Evolutionary conservation across 2,329 filamentous ascomycete genomes (phyloP).

Genomic region (Hymenoscyphus occultus): DNA sequence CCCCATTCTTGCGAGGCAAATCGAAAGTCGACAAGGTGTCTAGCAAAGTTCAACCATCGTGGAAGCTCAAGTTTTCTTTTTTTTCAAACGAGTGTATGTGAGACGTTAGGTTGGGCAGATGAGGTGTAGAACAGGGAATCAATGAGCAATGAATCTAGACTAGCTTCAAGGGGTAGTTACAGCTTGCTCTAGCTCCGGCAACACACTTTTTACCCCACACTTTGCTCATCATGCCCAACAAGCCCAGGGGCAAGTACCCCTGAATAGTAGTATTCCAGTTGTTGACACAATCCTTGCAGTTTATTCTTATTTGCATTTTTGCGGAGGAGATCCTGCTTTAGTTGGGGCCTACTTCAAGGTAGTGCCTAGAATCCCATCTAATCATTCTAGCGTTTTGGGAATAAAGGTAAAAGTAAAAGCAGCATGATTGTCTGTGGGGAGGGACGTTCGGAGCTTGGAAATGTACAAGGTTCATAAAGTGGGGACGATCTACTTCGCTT

Average conservation of each 20-base stretch:
- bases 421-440: background rate
- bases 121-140: background rate
- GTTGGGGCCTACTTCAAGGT: no score
- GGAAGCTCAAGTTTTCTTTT: background rate
- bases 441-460: background rate
- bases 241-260: no score
- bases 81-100: background rate
- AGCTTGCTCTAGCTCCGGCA: background rate
- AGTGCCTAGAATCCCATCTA: no score
- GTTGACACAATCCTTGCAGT: no score
- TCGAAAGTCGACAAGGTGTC: background rate
- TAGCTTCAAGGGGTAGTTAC: background rate
- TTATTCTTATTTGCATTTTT: no score
- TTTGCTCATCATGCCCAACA: background rate
- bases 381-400: background rate
- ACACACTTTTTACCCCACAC: background rate
- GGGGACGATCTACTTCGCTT: background rate
- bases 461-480: background rate
- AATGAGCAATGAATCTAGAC: background rate
- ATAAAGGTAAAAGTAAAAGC: background rate
- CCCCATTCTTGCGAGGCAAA: slow-evolving; percentile 44
- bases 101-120: background rate
- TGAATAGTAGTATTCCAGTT: no score
- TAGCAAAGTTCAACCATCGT: background rate
- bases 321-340: no score